Evolutionary conservation across 116 monocot genomes (phyloP).

Genomic region (Phalaenopsis hybrid): DNA sequence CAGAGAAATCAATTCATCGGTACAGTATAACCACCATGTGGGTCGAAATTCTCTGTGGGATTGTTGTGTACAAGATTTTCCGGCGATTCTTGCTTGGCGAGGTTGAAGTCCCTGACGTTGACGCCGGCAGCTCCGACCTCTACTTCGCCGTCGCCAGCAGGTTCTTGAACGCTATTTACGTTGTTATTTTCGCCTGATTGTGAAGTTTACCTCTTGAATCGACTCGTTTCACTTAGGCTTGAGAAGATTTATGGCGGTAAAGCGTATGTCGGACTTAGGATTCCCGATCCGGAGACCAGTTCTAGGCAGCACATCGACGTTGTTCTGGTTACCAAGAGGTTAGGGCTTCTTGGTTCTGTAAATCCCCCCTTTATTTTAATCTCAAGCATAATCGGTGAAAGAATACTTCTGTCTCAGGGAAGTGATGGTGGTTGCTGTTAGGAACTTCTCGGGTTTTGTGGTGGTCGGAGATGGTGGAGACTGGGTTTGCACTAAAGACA

Average conservation of each 20-base stretch:
- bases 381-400: neutral
- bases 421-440: constrained; percentile 68
- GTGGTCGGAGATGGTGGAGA: constrained; percentile 50
- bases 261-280: constrained; percentile 82
- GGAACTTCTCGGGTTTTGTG: constrained; percentile 57
- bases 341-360: neutral
- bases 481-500: constrained; percentile 53
- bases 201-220: neutral
- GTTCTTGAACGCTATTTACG: constrained; percentile 16
- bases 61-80: constrained; percentile 63
- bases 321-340: constrained; percentile 71
- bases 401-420: constrained; percentile 40
- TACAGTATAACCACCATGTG: constrained; percentile 35
- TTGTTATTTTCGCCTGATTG: neutral
- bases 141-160: constrained; percentile 61
- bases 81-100: constrained; percentile 33
- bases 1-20: neutral
- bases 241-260: constrained; percentile 76
- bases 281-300: constrained; percentile 73
- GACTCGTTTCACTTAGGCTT: constrained; percentile 26
- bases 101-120: constrained; percentile 32
- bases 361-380: neutral
- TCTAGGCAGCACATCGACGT: constrained; percentile 65
- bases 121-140: constrained; percentile 39
- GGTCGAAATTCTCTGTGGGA: constrained; percentile 66